Percentiles rank a stretch among this genome's conserved stretches.
These are phyloP conservation scores for Paracamarosporium sp. DNA, from an alignment of 2,329 filamentous ascomycete genomes.

Conservation along the genomic window DNA sequence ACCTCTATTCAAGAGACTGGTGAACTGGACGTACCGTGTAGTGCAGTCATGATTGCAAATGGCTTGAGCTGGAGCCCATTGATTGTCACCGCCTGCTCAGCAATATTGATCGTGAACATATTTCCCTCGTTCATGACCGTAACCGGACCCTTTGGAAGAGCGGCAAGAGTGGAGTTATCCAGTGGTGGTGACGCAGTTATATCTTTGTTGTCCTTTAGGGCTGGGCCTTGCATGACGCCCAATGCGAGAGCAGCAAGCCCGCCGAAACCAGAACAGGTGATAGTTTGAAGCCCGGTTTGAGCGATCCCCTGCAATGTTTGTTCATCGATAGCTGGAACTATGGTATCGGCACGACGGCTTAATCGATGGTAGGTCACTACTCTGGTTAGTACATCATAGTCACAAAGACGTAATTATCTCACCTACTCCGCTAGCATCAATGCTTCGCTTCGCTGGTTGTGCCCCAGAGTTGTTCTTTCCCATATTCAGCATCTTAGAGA, in stretches of 20 bases:
- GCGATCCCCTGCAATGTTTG: conserved; percentile 23
- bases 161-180: conserved; percentile 21
- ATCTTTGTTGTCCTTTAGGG: conserved; percentile 13
- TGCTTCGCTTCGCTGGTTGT: conserved; percentile 7
- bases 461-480: conserved; percentile 7
- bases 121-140: conserved; percentile 32
- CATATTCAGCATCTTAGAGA: conserved; percentile 25
- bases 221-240: conserved; percentile 21
- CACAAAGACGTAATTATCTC: conserved; percentile 1
- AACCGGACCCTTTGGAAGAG: conserved; percentile 30
- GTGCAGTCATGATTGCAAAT: conserved; percentile 27
- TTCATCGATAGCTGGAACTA: conserved; percentile 27
- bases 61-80: conserved; percentile 26
- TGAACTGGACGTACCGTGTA: conserved; percentile 25
- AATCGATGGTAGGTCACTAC: conserved; percentile 21
- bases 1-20: not conserved
- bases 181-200: conserved; percentile 12
- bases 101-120: conserved; percentile 27
- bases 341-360: conserved; percentile 7
- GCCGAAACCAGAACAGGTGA: conserved; percentile 36
- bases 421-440: conserved; percentile 20
- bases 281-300: conserved; percentile 23
- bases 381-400: not conserved
- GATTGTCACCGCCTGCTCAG: conserved; percentile 23
- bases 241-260: conserved; percentile 28